Evolutionary conservation across 441 rosid genomes (phyloP).

Genomic region (Bruguiera hainesii): DNA sequence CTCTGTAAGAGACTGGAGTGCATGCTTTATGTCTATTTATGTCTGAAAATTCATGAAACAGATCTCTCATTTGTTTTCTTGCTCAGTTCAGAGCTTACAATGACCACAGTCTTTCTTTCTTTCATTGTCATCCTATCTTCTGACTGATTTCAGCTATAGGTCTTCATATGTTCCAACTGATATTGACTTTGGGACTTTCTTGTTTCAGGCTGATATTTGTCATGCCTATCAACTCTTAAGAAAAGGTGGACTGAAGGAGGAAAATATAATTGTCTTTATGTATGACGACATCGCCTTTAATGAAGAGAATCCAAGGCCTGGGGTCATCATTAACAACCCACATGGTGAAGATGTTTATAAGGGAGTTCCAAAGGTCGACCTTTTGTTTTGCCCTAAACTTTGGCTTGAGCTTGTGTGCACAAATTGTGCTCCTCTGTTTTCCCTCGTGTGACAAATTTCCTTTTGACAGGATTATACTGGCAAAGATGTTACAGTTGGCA

Average conservation of each 20-base stretch:
- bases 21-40: too few species aligned
- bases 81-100: too few species aligned
- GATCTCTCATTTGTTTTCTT: too few species aligned
- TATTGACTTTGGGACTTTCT: not conserved
- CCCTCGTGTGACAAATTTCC: constrained; percentile 8
- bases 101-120: too few species aligned
- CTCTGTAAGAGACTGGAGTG: too few species aligned
- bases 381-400: not conserved
- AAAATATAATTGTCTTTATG: constrained; percentile 90
- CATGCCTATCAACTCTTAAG: constrained; percentile 93
- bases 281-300: constrained; percentile 84
- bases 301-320: constrained; percentile 81
- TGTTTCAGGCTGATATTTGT: constrained; percentile 76
- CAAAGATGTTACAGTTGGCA: constrained; percentile 58
- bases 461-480: constrained; percentile 82
- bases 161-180: not conserved
- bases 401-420: not conserved
- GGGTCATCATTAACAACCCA: constrained; percentile 81
- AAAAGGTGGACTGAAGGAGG: constrained; percentile 89
- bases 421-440: not conserved
- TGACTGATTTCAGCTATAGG: too few species aligned
- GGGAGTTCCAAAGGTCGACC: constrained; percentile 82
- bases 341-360: constrained; percentile 76
- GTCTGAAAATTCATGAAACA: too few species aligned
- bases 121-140: too few species aligned